Evolutionary conservation across 73 alveolate species (phyloP).

Genomic region (Stentor roeselii): DNA sequence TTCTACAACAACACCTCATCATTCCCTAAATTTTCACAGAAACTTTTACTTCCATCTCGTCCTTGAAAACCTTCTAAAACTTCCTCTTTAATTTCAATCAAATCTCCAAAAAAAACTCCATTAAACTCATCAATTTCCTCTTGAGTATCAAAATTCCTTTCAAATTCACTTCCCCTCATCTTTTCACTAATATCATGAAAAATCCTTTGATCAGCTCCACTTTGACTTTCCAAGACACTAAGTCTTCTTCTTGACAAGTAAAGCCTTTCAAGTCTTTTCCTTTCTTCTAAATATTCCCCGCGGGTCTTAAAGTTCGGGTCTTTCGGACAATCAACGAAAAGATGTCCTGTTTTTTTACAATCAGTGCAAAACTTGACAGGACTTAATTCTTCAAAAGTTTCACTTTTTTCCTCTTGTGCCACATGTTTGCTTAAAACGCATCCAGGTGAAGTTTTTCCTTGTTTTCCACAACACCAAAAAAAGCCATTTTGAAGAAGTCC

Average conservation of each 20-base stretch:
- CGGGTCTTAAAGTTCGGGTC: conserved; percentile 56
- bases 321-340: conserved; percentile 39
- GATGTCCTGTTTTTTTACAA: conserved; percentile 63
- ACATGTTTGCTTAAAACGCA: conserved; percentile 64
- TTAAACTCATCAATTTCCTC: background rate
- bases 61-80: no score
- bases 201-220: no score
- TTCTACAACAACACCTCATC: no score
- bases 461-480: conserved; percentile 77
- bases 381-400: conserved; percentile 40
- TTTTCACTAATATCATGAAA: background rate
- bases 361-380: conserved; percentile 42
- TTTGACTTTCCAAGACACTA: no score
- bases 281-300: conserved; percentile 34
- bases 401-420: conserved; percentile 71
- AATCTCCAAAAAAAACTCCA: background rate
- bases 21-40: no score
- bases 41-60: no score
- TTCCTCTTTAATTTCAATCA: conserved; percentile 2
- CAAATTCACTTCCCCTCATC: background rate
- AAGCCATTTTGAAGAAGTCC: conserved; percentile 52
- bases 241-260: background rate
- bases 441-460: conserved; percentile 55
- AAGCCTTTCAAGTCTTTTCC: background rate
- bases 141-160: background rate